Base-by-base conservation (phyloP, 306 rosid species). In the Hippophae gyantsensis region DNA sequence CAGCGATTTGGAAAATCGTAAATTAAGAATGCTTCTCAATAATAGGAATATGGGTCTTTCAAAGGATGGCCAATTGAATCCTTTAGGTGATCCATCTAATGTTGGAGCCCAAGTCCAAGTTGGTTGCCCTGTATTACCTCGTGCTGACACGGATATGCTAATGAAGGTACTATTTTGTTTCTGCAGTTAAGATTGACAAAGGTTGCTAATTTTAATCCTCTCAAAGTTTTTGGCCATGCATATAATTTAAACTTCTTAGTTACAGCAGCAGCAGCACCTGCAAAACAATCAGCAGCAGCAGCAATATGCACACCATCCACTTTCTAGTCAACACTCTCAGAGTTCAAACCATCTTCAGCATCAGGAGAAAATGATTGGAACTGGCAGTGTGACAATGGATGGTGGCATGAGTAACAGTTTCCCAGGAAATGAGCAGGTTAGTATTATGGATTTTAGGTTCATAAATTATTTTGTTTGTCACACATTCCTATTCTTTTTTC, bases 381-480 rank as follows among this genome's bases (percentile, higher is more conserved):
- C 79, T 43, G 73, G 79, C 49, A 67, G 68, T 60, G 14, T 69
- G 13, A 50, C 65, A 12, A 67, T 55, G 27, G 81, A 78, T 63
- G 77, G 81, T 54, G 59, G 62, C 69, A 63, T 71, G 52, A 65
- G 84, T 57, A 76, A 60, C 52, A 67, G 67, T 48, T 73, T 82
- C 63, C 83, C 73, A 68, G 82, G 77, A 77, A 74, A 74, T 67
- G 81, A 76, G 43, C 89, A 82, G 93, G 93, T 84, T 69, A 54
- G 69, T 57, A 56, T 65, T 50, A 14, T 42, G 46, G 13, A 13
- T 58, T 52, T 61, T 44, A 9, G 26, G 26, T 58, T 54, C 66
- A 27, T 57, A 43, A 51, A 13, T 46, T 52, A n/a, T 60, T n/a
- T 51, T 41, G 52, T 61, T 18, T 51, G 45, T 13, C 6, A 3